Conservation (phyloP, 495 filamentous ascomycete species). For the Aspergillus hancockii region DNA sequence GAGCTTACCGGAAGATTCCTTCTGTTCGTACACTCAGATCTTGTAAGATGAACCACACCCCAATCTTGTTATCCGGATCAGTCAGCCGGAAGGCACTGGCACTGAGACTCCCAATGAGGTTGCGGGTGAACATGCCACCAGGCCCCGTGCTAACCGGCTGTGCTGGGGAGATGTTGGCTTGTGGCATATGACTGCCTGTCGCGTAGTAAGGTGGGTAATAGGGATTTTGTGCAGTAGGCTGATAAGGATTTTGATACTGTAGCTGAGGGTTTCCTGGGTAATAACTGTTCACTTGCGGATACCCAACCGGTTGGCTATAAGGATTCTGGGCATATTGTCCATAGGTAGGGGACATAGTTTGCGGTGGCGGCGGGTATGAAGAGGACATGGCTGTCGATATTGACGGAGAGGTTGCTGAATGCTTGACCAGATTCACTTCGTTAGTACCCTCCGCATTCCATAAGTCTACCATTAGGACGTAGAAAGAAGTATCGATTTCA, state of each 20-base stretch:
- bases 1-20: slow-evolving; percentile 77
- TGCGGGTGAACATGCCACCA: slow-evolving; percentile 92
- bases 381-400: slow-evolving; percentile 81
- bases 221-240: slow-evolving; percentile 36
- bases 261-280: slow-evolving; percentile 40
- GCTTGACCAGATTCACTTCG: slow-evolving; percentile 93
- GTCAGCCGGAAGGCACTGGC: slow-evolving; percentile 87
- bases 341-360: slow-evolving; percentile 41
- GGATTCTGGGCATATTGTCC: slow-evolving; percentile 36
- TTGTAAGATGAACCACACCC: slow-evolving; percentile 96
- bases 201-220: slow-evolving; percentile 43
- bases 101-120: slow-evolving; percentile 89
- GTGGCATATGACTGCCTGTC: slow-evolving; percentile 36
- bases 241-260: slow-evolving; percentile 46
- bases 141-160: slow-evolving; percentile 52
- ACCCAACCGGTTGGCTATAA: slow-evolving; percentile 42
- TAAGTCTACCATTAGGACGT: slow-evolving; percentile 89
- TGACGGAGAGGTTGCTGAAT: slow-evolving; percentile 82
- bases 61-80: slow-evolving; percentile 79
- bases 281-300: slow-evolving; percentile 45
- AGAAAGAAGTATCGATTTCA: slow-evolving; percentile 83
- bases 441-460: slow-evolving; percentile 81
- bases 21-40: slow-evolving; percentile 94
- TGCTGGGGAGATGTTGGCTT: slow-evolving; percentile 40
- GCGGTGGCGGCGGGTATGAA: slow-evolving; percentile 68